phyloP scores from a whole-genome alignment of 2,329 filamentous ascomycete genomes.

The Penicillium glabrum region DNA sequence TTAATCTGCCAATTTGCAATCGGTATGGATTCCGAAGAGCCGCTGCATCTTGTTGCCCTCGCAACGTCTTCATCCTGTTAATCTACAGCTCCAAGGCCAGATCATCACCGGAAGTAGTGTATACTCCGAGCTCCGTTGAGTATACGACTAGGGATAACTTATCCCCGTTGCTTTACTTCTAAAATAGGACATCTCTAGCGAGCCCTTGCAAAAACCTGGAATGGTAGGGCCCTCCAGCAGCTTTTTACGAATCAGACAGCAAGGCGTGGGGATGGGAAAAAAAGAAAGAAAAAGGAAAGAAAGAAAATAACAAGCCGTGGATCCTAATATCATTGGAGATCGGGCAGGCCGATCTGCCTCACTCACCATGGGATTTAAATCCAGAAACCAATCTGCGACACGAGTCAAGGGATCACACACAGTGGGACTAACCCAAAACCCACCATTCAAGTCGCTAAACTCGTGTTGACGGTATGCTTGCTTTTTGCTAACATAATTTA shows the following conservation, averaged over 20 bases:
- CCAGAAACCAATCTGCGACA: neutral
- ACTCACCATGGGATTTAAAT: neutral
- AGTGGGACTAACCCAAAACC: neutral
- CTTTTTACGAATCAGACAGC: neutral
- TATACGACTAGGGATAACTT: neutral
- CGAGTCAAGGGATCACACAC: neutral
- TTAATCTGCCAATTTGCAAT: neutral
- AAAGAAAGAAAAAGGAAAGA: neutral
- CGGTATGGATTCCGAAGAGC: conserved; percentile 4
- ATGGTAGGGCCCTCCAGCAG: neutral
- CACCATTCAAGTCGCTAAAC: neutral
- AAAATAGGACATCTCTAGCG: neutral
- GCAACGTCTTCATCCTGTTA: neutral
- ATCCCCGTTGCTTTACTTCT: neutral
- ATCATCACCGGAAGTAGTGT: neutral
- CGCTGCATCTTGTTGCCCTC: conserved; percentile 1
- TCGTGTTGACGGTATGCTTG: neutral
- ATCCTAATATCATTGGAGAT: neutral
- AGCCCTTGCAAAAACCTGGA: neutral
- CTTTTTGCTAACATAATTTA: neutral
- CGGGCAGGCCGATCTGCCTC: neutral
- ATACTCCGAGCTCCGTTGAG: neutral
- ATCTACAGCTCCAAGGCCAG: neutral
- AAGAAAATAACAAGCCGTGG: neutral
- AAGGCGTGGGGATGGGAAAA: neutral